Conservation (phyloP, 495 filamentous ascomycete genomes). For the Hypoxylon lienhwacheense region DNA sequence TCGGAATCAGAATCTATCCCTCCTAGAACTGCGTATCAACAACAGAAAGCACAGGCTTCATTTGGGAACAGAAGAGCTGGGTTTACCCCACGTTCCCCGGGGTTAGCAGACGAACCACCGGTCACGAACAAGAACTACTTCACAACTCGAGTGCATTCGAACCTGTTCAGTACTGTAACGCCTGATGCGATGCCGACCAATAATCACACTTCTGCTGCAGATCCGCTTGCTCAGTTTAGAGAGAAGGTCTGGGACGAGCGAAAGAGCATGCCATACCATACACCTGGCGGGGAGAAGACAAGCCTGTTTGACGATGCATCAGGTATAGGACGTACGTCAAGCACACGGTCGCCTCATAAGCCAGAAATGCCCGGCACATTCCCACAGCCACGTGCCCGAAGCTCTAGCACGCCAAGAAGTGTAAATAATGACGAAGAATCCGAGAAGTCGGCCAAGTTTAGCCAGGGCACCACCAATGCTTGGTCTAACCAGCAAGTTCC, state of each 20-base stretch:
- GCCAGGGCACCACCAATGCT: not conserved
- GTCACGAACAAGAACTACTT: slow-evolving; percentile 49
- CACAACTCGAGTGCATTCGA: slow-evolving; percentile 40
- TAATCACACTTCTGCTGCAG: slow-evolving; percentile 22
- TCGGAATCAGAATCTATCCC: slow-evolving; percentile 11
- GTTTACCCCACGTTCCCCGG: slow-evolving; percentile 45
- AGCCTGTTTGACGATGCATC: slow-evolving; percentile 49
- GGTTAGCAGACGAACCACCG: slow-evolving; percentile 48
- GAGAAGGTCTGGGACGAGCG: slow-evolving; percentile 53
- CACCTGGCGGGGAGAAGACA: slow-evolving; percentile 69
- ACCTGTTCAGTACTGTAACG: slow-evolving; percentile 35
- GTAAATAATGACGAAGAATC: slow-evolving; percentile 29
- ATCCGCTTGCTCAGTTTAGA: slow-evolving; percentile 51
- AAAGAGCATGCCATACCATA: slow-evolving; percentile 69
- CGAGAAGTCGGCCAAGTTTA: slow-evolving; percentile 20
- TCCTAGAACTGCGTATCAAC: slow-evolving; percentile 48
- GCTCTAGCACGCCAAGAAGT: slow-evolving; percentile 29
- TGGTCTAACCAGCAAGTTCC: slow-evolving; percentile 1
- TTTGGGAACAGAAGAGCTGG: slow-evolving; percentile 48
- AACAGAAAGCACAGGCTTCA: slow-evolving; percentile 47
- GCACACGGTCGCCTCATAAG: slow-evolving; percentile 25
- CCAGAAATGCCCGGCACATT: slow-evolving; percentile 32
- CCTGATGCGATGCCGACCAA: slow-evolving; percentile 41
- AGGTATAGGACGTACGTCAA: slow-evolving; percentile 25
- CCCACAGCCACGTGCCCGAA: slow-evolving; percentile 23